Evolutionary conservation across 495 filamentous ascomycete genomes (phyloP), one percentile per base, ranked within the genome.

Genomic region (Penicillium crystallinum): DNA sequence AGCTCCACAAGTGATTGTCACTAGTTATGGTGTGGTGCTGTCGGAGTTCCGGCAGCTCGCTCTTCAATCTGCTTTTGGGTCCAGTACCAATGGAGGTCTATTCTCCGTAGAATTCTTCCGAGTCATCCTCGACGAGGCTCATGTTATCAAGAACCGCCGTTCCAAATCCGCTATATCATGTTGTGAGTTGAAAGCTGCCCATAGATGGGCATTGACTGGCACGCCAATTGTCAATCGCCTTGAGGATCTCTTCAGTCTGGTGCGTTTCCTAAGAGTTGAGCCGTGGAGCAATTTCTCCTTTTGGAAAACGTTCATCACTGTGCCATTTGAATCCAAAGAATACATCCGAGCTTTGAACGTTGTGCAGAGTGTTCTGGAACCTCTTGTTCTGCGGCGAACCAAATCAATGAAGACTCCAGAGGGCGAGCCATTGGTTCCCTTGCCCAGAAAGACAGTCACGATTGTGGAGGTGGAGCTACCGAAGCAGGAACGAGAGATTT

Each of bases 281-380:
- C 93, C 93, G 1, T 98, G 93, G 93, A 89, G 85, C 52, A 97
- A 97, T 66, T 97, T 97, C 64, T 93, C 90, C 4, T 98, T 95
- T 72, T 98, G 93, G 93, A 89, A 91, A 54, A 97, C 95, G 0
- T 98, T 98, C 68, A 98, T 98, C 57, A 98, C 95, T 0, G 83
- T 92, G 12, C 93, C 93, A 0, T 98, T 98, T 47, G 93, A 98
- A 64, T 89, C 88, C 0, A 95, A 93, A 56, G 87, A 98, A 57
- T 96, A 90, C 55, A 81, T 96, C 41, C 84, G 91, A 5, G 93
- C 95, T 2, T 78, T 98, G 7, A 93, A 97, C 63, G 95, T 98
- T 4, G 95, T 98, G 2, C 93, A 98, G 60, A 97, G 91, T 0
- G 93, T 98, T 0, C 72, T 98, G 18, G 95, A 98, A 59, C 93